Base-by-base conservation (phyloP, 345 rosid genomes). In the Populus simonii region DNA sequence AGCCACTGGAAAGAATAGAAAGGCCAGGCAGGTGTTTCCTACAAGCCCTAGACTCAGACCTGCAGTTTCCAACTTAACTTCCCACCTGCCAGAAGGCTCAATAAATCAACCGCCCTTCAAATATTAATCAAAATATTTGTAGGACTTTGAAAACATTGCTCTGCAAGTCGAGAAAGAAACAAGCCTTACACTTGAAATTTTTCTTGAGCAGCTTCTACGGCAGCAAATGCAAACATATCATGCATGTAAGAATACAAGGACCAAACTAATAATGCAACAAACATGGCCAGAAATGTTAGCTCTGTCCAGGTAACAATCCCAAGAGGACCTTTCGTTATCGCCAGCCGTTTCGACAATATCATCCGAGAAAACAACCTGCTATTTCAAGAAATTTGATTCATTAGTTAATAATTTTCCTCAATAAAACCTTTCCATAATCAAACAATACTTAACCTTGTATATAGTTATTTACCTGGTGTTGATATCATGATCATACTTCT, bases 1-100 rank as follows among this genome's bases (percentile, higher is more conserved):
- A 3, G 82, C 8, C 35, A 83, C 75, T 36, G 85, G 85, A 22
- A 79, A 68, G 77, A 79, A 83, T 47, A 83, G 80, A 68, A 79
- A 66, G 45, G 80, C 76, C 74, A 79, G 33, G 62, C 77, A 71
- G 11, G 68, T 6, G 68, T 78, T 68, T 29, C 85, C 85, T 3
- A 72, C 82, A 35, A 71, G 71, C 31, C 85, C 85, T 12, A 79
- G 70, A 20, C 59, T 35, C 9, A 79, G 35, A 9, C 72, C 85
- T 23, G 35, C 74, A 57, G n/a, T 23, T 49, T 49, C 53, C 77
- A 83, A 12, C 74, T 73, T 73, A 9, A 35, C 77, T 68, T 67
- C 68, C 81, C 81, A 79, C 74, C 74, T 73, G 66, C n/a, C 33
- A n/a, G 55, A 66, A 11, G 12, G 25, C 3, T 47, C 65, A 16